Evolutionary conservation across 495 filamentous ascomycete genomes (phyloP), one percentile per base, ranked within the genome.

Genomic region (Pyronema domesticum): DNA sequence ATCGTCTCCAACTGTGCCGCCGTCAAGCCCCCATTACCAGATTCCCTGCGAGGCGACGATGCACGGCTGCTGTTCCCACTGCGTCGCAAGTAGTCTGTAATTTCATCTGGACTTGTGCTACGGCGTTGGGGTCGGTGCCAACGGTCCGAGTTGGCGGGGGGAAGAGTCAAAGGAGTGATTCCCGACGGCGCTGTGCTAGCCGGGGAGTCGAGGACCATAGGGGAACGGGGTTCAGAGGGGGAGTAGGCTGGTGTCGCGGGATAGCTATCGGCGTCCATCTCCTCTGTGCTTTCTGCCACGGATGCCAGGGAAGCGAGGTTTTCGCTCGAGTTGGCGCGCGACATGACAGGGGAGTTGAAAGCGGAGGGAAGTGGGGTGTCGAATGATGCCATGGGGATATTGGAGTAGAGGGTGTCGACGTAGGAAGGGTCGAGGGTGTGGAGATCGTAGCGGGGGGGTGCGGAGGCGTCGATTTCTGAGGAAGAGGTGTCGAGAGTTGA

Each of bases 371-470:
- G 76, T 7, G 86, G 85, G 0, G 89, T 94, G 62, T 84, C 78
- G 60, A 86, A 82, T 34, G 81, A 83, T 37, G 69, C 79, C 13
- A 76, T 73, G 65, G 93, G 84, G 46, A 94, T 72, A 53, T 89
- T 84, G 56, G 85, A 82, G 68, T 91, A 98, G 3, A 95, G 69
- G 61, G 86, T 81, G 70, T 98, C 91, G 42, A 94, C 76, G 14
- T 78, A 73, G 68, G 95, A 89, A 58, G 86, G 77, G 44, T 83
- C 85, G 1, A 30, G 23, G 23, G 23, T 30, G 63, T 98, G 95
- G 58, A 86, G 77, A 46, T 83, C 85, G 63, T 98, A 98, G 35
- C 83, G 73, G 0, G 91, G 91, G 35, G 91, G 91, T 10, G 87
- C 85, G 56, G 82, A 73, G 10, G 73, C 55, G 58, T 68, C 14